A percentile compares a stretch with the other conserved stretches of the same genome.
These are phyloP conservation scores for Gnomoniopsis sp. DNA, from an alignment of 2,329 filamentous ascomycete species.

Conservation along the genomic window DNA sequence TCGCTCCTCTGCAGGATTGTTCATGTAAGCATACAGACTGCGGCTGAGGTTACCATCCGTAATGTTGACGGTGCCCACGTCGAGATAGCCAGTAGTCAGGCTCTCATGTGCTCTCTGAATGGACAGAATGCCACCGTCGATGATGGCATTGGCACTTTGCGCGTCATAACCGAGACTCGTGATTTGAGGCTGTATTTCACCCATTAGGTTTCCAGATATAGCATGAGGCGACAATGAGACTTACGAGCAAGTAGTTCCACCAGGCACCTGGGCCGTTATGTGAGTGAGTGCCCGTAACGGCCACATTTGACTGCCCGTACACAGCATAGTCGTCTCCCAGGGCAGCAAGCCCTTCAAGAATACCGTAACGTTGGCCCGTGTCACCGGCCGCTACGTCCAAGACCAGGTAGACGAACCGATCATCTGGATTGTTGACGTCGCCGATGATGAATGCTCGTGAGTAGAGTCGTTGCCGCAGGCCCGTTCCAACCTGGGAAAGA, in stretches of 20 bases:
- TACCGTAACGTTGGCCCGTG: constrained; percentile 83
- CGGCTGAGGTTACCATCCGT: constrained; percentile 76
- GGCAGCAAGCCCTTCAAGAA: constrained; percentile 67
- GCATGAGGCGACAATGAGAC: not conserved
- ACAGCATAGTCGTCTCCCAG: constrained; percentile 70
- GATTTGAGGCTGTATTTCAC: constrained; percentile 63
- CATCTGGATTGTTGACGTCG: constrained; percentile 58
- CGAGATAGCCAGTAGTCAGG: constrained; percentile 63
- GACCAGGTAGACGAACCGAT: constrained; percentile 83
- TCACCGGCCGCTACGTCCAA: constrained; percentile 86
- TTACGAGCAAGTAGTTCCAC: constrained; percentile 79
- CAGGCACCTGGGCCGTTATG: constrained; percentile 90
- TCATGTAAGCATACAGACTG: constrained; percentile 79
- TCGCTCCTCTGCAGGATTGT: constrained; percentile 73
- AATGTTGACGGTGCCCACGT: constrained; percentile 59
- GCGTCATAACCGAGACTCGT: constrained; percentile 82
- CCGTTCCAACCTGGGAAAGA: constrained; percentile 75
- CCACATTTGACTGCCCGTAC: constrained; percentile 79
- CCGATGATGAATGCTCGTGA: constrained; percentile 87
- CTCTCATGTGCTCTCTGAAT: constrained; percentile 75
- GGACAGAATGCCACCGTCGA: constrained; percentile 78
- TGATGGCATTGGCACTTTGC: constrained; percentile 85
- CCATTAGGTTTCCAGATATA: not conserved
- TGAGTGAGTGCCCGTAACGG: constrained; percentile 88
- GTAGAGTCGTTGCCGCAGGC: constrained; percentile 82